phyloP scores from a whole-genome alignment of 805 yeast species.

The Myxozyma neglecta region DNA sequence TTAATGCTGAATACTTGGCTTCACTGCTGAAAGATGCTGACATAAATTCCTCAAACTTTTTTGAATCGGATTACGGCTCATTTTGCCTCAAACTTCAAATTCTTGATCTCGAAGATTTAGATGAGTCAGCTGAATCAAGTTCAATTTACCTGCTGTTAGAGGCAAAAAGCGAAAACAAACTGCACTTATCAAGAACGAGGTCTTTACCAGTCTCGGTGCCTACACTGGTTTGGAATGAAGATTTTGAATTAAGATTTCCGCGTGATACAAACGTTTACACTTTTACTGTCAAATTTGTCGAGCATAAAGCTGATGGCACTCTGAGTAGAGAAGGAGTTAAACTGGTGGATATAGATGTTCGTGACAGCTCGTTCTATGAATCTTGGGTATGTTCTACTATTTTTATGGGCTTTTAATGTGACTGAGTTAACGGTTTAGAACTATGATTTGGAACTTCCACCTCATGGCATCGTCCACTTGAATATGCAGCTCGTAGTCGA shows the following conservation, averaged over 20 bases:
- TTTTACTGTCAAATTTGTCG: neutral
- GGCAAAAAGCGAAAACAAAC: neutral
- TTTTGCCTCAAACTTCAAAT: neutral
- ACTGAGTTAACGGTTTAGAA: neutral
- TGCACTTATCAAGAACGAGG: neutral
- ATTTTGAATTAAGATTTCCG: slow-evolving; percentile 1
- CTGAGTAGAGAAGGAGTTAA: neutral
- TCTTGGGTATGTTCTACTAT: neutral
- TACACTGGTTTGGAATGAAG: neutral
- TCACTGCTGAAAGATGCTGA: neutral
- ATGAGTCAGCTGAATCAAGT: neutral
- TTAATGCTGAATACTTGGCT: neutral
- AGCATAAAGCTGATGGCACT: neutral
- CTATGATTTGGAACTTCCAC: neutral
- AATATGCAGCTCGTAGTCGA: slow-evolving; percentile 3
- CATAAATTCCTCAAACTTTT: neutral
- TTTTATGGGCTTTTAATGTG: neutral
- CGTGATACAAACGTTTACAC: neutral
- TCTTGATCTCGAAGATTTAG: neutral
- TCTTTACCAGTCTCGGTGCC: neutral
- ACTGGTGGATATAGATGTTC: slow-evolving; percentile 8
- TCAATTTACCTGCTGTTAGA: neutral
- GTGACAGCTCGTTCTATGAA: slow-evolving; percentile 5
- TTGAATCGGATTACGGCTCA: neutral
- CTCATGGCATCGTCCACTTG: neutral